phyloP scores from a whole-genome alignment of 192 early-diverging fungal species.

The Entomortierella parvispora region DNA sequence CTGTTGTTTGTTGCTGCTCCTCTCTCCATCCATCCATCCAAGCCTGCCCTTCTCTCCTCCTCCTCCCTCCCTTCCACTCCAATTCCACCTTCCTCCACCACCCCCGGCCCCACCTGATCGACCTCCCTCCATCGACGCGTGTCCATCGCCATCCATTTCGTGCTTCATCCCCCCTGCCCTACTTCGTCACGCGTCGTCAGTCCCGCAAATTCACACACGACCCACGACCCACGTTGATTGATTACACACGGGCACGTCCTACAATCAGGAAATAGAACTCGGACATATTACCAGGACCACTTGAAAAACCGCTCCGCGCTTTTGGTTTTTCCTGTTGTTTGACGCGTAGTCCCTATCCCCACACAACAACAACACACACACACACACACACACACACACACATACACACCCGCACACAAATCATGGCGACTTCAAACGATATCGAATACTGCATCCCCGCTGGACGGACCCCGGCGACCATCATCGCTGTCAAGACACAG shows the following conservation, averaged over 20 bases:
- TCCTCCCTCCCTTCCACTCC: not conserved
- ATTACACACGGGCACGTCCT: no score
- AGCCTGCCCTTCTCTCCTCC: not conserved
- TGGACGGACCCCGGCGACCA: conserved; percentile 16
- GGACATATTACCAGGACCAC: no score
- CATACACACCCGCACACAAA: not conserved
- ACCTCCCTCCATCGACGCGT: no score
- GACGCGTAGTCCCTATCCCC: not conserved
- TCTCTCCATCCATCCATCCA: not conserved
- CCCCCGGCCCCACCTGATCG: no score
- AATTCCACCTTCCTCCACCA: not conserved
- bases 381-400: not conserved
- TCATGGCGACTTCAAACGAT: conserved; percentile 13
- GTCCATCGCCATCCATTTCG: no score
- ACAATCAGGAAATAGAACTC: no score
- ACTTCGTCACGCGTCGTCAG: not conserved
- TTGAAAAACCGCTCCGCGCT: no score
- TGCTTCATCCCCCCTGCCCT: not conserved
- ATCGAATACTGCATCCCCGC: conserved; percentile 24
- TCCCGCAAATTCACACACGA: no score
- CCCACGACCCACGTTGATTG: no score
- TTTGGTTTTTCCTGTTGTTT: no score
- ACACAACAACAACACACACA: not conserved
- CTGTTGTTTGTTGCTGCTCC: no score
- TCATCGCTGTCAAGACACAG: conserved; percentile 28